A percentile compares a stretch with the other conserved stretches of the same genome.
Conservation (phyloP, 2,329 filamentous ascomycete species). For the Ramularia collo-cygni region DNA sequence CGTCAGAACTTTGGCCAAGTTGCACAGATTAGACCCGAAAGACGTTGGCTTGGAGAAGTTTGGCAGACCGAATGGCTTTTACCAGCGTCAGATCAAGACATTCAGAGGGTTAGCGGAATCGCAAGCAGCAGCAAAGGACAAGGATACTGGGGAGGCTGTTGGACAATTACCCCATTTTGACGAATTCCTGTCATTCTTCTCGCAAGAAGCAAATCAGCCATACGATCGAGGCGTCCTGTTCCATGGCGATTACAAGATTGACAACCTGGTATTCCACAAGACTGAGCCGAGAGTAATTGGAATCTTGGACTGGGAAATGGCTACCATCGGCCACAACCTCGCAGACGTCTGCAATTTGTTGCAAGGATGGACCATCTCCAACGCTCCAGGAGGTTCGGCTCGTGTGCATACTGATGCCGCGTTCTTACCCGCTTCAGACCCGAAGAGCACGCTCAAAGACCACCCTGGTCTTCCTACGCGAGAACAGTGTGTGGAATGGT, state of each 20-base stretch:
- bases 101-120: conserved; percentile 70
- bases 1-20: conserved; percentile 71
- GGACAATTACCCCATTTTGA: conserved; percentile 78
- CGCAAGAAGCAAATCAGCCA: conserved; percentile 61
- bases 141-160: conserved; percentile 68
- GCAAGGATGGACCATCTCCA: conserved; percentile 22
- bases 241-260: conserved; percentile 91
- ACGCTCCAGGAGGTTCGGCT: conserved; percentile 21
- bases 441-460: conserved; percentile 13
- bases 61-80: conserved; percentile 71
- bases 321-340: conserved; percentile 90
- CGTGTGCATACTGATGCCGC: conserved; percentile 21
- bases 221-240: conserved; percentile 71
- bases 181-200: conserved; percentile 73
- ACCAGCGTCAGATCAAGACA: conserved; percentile 75
- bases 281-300: conserved; percentile 83
- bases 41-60: conserved; percentile 64
- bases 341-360: conserved; percentile 81
- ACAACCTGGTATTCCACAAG: conserved; percentile 66
- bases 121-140: conserved; percentile 68
- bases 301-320: conserved; percentile 98
- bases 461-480: conserved; percentile 57
- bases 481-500: conserved; percentile 58
- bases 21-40: conserved; percentile 67
- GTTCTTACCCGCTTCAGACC: conserved; percentile 16